Base-by-base conservation (phyloP, 164 flowering plant species). In the Stephania yunnanensis region DNA sequence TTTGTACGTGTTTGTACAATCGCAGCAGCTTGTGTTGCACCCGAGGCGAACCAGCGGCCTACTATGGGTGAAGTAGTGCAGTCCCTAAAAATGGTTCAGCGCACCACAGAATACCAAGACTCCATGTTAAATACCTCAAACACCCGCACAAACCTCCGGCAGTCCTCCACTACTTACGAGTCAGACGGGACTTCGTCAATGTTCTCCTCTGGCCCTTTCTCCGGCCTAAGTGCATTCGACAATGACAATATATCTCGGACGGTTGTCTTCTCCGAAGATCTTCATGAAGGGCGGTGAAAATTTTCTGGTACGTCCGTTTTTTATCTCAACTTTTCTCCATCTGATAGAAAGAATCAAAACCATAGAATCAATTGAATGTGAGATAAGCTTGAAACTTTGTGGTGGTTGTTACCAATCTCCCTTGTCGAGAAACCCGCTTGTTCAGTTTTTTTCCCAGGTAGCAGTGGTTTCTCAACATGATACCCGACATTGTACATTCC, bases 21-120 rank as follows among this genome's bases (percentile, higher is more conserved):
- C 64, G 99, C 97, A 13, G 97, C 98, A 42, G 98, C 98, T 75
- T 95, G 98, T 87, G 99, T 95, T 78, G 89, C 98, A n/a, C 91
- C 98, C 1, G 97, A 93, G 79, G 96, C 97, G 68, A 86, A 74
- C 83, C 99, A 95, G 78, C 86, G 98, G 58, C 99, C 99, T 4
- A 91, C 98, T 11, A 95, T 95, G 97, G 95, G 99, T 36, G 99
- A 95, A 86, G 99, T 95, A 67, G 99, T 93, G 42, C 99, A 95
- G 81, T 93, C 98, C 30, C 94, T 95, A 31, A 93, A 95, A 83
- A 93, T 95, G 99, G 98, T 95, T 76, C 98, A 95, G 77, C 92
- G 90, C 0, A 78, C 86, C 10, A 78, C 85, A 13, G 98, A 95
- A 76, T 85, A 88, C 83, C 97, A 91, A 46, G 99, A 93, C 76